Evolutionary conservation across 108 stramenopile genomes (phyloP), one percentile per base, ranked within the genome.

Genomic region (Fistulifera pelliculosa): DNA sequence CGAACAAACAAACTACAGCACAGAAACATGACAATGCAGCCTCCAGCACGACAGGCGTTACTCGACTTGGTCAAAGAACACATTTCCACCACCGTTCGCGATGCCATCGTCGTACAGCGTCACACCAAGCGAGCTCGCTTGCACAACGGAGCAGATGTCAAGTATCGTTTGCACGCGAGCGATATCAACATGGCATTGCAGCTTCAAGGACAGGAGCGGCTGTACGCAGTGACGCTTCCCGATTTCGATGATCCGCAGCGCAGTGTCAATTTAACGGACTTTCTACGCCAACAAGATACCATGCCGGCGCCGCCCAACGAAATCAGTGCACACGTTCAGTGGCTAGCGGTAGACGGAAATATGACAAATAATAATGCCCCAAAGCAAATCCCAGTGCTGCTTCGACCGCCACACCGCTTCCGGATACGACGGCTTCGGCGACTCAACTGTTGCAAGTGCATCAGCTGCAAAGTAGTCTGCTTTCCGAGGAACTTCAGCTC

Each of bases 121-220:
- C 89, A 91, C 44, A 76, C 78, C 59, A 81, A 82, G 51, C 78
- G 89, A 47, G 57, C 65, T 62, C 67, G 74, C 31, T 49, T 77
- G 56, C 66, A 61, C 25, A 38, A 25, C 27, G 35, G 61, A 57
- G 24, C 67, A 31, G 15, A 18, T 42, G 23, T 61, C n/a, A 61
- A 59, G 7, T 64, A 75, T 12, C 71, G 85, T 3, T 66, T 90
- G 41, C 82, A 85, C 53, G 84, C 85, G 23, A 80, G 81, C n/a
- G 88, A 90, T 68, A 62, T 90, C n/a, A 90, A 90, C 58, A 70
- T 90, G 71, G 88, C 88, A 14, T 50, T 90, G 56, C 65, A 68
- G 26, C 75, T 81, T 77, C 60, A 82, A 60, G 82, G 82, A 8
- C 73, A 70, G 15, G 84, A 90, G 50, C 81, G 79, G 38, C 60